phyloP scores from a whole-genome alignment of 495 filamentous ascomycete species.

The Hamigera avellanea region DNA sequence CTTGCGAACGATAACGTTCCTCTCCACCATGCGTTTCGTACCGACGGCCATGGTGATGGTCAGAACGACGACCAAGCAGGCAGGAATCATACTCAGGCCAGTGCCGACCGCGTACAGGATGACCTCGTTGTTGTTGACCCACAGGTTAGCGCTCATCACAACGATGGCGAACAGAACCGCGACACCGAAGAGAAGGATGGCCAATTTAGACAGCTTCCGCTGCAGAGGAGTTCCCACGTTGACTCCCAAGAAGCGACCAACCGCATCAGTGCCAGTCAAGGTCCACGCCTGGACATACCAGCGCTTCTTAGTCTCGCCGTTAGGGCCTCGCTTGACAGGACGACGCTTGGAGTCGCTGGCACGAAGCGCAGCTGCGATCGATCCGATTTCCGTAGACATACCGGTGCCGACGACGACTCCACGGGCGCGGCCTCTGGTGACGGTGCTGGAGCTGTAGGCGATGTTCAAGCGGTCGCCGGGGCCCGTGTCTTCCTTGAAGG shows the following conservation, averaged over 20 bases:
- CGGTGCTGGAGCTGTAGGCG: slow-evolving; percentile 47
- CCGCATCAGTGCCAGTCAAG: slow-evolving; percentile 42
- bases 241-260: slow-evolving; percentile 53
- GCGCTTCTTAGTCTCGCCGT: slow-evolving; percentile 37
- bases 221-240: slow-evolving; percentile 50
- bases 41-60: slow-evolving; percentile 55
- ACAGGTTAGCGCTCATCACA: slow-evolving; percentile 43
- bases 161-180: slow-evolving; percentile 48
- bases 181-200: slow-evolving; percentile 46
- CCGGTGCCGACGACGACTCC: slow-evolving; percentile 58
- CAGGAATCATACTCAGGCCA: slow-evolving; percentile 46
- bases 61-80: slow-evolving; percentile 51
- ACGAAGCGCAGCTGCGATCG: slow-evolving; percentile 46
- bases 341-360: slow-evolving; percentile 20
- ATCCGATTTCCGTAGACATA: slow-evolving; percentile 52
- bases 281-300: slow-evolving; percentile 49
- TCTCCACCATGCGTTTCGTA: slow-evolving; percentile 47
- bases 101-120: slow-evolving; percentile 53
- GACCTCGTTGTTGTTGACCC: slow-evolving; percentile 36
- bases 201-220: slow-evolving; percentile 49
- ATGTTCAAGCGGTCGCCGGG: slow-evolving; percentile 46
- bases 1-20: slow-evolving; percentile 46
- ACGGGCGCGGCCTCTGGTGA: slow-evolving; percentile 69
- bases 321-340: slow-evolving; percentile 32
- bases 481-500: slow-evolving; percentile 59